A percentile compares a stretch with the other conserved stretches of the same genome.
These are phyloP conservation scores for Apiospora arundinis DNA, from an alignment of 2,329 filamentous ascomycete species.

Conservation along the genomic window DNA sequence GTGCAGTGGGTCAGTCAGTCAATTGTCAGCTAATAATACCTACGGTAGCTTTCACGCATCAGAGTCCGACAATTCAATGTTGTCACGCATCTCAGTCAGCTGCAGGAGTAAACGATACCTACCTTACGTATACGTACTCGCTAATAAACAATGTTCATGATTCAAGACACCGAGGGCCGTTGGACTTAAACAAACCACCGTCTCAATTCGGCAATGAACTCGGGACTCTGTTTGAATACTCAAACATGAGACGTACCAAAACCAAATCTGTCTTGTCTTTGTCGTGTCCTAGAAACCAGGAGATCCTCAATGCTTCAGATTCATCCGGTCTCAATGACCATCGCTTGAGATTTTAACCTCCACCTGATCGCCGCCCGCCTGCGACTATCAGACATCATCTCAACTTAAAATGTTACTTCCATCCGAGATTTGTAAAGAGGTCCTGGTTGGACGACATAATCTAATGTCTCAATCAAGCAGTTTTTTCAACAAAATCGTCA, in stretches of 20 bases:
- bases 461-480: not conserved
- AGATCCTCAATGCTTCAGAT: not conserved
- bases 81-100: too few relatives aligned
- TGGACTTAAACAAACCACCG: not conserved
- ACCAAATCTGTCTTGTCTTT: not conserved
- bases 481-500: not conserved
- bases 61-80: too few relatives aligned
- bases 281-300: not conserved
- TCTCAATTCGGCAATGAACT: not conserved
- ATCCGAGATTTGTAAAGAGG: not conserved
- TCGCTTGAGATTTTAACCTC: not conserved
- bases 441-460: not conserved
- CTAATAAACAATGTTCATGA: not conserved
- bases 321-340: not conserved
- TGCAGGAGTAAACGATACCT: too few relatives aligned
- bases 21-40: not conserved
- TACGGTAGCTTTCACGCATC: too few relatives aligned
- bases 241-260: constrained; percentile 5
- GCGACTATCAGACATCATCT: not conserved
- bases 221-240: not conserved
- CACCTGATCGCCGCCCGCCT: not conserved
- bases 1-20: not conserved
- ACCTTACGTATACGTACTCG: too few relatives aligned
- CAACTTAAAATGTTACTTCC: not conserved
- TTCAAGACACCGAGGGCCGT: not conserved